A percentile compares a stretch with the other conserved stretches of the same genome.
phyloP scores from a whole-genome alignment of 352 stramenopile genomes.

The Globisporangium heterothallicum region DNA sequence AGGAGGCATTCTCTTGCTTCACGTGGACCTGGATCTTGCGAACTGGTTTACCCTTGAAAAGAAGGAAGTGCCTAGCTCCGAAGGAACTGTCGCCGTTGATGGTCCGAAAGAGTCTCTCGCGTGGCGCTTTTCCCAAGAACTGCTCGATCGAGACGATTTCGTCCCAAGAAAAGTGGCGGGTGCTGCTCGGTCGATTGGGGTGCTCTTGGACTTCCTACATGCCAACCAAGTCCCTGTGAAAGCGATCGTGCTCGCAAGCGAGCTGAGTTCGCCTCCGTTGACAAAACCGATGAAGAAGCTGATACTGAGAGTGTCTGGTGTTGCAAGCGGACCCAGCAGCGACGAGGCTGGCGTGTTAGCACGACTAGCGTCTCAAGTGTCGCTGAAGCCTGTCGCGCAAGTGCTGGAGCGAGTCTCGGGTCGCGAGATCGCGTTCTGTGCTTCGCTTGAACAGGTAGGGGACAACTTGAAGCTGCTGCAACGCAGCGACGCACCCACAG shows the following conservation, averaged over 20 bases:
- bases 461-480: conserved; percentile 7
- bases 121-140: conserved; percentile 41
- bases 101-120: conserved; percentile 12
- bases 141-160: conserved; percentile 37
- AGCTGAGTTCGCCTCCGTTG: conserved; percentile 43
- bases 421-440: conserved; percentile 27
- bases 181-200: conserved; percentile 18
- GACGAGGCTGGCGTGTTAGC: conserved; percentile 10
- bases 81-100: not conserved
- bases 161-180: conserved; percentile 34
- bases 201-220: conserved; percentile 16
- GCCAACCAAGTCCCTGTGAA: not conserved
- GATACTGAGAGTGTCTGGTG: conserved; percentile 14
- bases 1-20: conserved; percentile 35
- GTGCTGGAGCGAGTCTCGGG: conserved; percentile 33
- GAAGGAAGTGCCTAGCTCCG: not conserved
- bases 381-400: conserved; percentile 22
- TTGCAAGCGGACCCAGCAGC: not conserved
- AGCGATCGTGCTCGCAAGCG: conserved; percentile 44
- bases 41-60: conserved; percentile 56
- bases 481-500: not conserved
- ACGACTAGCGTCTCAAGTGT: conserved; percentile 21
- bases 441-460: conserved; percentile 19
- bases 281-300: conserved; percentile 39
- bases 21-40: conserved; percentile 63